Percentiles rank a stretch among this genome's conserved stretches.
These are phyloP conservation scores for Cymbopogon citratus DNA, from an alignment of 176 grass and related monocot genomes.

Conservation along the genomic window DNA sequence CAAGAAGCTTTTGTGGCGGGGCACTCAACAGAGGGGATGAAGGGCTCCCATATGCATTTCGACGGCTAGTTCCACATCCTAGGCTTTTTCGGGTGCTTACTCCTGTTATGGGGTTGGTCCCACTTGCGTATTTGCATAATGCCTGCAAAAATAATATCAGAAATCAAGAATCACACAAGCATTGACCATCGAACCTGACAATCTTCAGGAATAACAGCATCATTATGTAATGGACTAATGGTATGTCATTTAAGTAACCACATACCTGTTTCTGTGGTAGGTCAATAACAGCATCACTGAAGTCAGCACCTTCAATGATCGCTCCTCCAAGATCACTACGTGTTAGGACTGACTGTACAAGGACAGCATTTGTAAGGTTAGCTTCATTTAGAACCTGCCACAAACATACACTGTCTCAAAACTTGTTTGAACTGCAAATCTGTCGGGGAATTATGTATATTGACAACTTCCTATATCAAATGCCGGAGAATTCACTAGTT, in stretches of 20 bases:
- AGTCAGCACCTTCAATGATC: constrained; percentile 84
- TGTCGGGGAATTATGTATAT: constrained; percentile 3
- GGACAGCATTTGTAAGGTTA: constrained; percentile 91
- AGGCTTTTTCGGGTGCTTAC: constrained; percentile 73
- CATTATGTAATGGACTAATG: neutral
- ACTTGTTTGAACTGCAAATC: constrained; percentile 8
- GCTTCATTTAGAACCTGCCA: constrained; percentile 94
- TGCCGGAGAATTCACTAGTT: constrained; percentile 9
- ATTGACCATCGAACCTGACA: neutral
- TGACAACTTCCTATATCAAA: constrained; percentile 16
- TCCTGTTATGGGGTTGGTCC: constrained; percentile 83
- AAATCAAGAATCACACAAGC: neutral
- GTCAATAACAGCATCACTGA: constrained; percentile 98
- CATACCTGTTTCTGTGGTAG: constrained; percentile 75
- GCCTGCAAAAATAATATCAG: constrained; percentile 34
- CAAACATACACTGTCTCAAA: constrained; percentile 12
- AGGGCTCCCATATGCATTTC: constrained; percentile 88
- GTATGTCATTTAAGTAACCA: neutral
- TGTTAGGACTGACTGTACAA: constrained; percentile 79
- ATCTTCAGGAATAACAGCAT: neutral
- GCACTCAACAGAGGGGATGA: constrained; percentile 85
- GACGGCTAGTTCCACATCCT: constrained; percentile 78
- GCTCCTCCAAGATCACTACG: constrained; percentile 93
- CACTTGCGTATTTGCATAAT: constrained; percentile 86
- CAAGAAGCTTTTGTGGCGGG: constrained; percentile 71